Base-by-base conservation (phyloP, 2,329 filamentous ascomycete genomes). In the Cadophora gregata region DNA sequence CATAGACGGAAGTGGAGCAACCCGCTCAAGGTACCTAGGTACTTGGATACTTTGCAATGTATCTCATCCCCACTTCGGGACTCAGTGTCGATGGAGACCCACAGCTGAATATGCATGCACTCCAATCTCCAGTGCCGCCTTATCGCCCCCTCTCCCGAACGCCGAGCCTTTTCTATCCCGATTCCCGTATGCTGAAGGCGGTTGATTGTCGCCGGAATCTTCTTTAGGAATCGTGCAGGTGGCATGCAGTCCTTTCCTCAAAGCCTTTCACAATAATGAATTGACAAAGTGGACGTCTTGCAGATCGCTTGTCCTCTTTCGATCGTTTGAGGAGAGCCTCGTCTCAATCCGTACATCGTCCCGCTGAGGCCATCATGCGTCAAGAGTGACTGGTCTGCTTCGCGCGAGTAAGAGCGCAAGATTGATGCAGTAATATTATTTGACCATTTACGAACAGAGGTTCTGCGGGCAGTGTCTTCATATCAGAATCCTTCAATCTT, bases 361-460 rank as follows among this genome's bases (percentile, higher is more conserved):
- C 51, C 51, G 27, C 33, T 47, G 8, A 56, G 50, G 24, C 63
- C 58, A 59, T 62, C 58, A 62, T 62, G 8, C 62, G 59, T 59
- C 63, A 51, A 29, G 48, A 58, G 42, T 31, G 48, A 51, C 64
- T 38, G 59, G 38, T 51, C 12, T 31, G 33, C 38, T 36, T 21
- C 14, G 45, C 16, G 14, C 5, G 45, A 50, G 12, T 47, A 21
- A 60, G 29, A 45, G 6, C 31, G 59, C 27, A 33, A 6, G 3
- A 14, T 12, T 21, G 25, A n/a, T 36, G n/a, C 14, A 51, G 45
- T 19, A 7, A 6, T 36, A 12, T 25, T 38, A 38, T 59, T 59
- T 47, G 45, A 21, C 33, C n/a, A 9, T 51, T 63, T 62, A 61
- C 36, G 38, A 58, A 58, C 48, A 33, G 33, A 47, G 16, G 48